Conservation (phyloP, 1,284 basidiomycete genomes). For the Rhodotorula sp. region DNA sequence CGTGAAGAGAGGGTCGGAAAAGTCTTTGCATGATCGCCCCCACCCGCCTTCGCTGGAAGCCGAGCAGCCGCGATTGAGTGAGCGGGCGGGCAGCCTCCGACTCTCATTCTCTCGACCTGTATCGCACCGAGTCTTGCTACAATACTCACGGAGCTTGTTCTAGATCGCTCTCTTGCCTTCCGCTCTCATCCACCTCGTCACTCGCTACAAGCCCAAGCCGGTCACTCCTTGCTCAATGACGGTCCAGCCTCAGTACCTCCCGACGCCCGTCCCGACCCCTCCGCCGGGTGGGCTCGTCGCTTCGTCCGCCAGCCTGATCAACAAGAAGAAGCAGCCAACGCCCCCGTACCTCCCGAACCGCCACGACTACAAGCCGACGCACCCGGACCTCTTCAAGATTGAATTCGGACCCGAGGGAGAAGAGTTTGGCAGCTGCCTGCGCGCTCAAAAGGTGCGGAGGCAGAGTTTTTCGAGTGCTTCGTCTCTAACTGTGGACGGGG, state of each 20-base stretch:
- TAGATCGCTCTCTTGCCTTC: not conserved
- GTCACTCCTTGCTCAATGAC: not conserved
- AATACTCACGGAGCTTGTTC: too few species aligned
- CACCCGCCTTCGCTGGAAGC: too few species aligned
- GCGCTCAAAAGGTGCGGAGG: slow-evolving; percentile 23
- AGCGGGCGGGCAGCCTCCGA: too few species aligned
- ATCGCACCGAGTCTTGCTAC: too few species aligned
- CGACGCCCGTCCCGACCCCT: slow-evolving; percentile 16
- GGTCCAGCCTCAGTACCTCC: not conserved
- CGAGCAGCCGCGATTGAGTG: too few species aligned
- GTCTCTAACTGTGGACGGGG: not conserved
- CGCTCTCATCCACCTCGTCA: not conserved
- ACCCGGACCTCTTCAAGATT: slow-evolving; percentile 28
- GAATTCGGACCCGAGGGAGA: slow-evolving; percentile 37
- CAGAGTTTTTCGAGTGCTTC: too few species aligned
- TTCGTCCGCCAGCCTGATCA: not conserved
- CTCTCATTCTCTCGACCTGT: too few species aligned
- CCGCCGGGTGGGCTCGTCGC: not conserved
- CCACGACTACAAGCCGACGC: slow-evolving; percentile 33
- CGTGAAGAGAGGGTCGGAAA: too few species aligned
- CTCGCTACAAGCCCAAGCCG: not conserved
- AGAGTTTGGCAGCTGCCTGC: slow-evolving; percentile 36
- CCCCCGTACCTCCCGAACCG: slow-evolving; percentile 38
- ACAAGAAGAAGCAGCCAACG: slow-evolving; percentile 8
- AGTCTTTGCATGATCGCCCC: too few species aligned